These are phyloP conservation scores for Zizania palustris DNA, from an alignment of 202 grass and related monocot species.

Conservation along the genomic window DNA sequence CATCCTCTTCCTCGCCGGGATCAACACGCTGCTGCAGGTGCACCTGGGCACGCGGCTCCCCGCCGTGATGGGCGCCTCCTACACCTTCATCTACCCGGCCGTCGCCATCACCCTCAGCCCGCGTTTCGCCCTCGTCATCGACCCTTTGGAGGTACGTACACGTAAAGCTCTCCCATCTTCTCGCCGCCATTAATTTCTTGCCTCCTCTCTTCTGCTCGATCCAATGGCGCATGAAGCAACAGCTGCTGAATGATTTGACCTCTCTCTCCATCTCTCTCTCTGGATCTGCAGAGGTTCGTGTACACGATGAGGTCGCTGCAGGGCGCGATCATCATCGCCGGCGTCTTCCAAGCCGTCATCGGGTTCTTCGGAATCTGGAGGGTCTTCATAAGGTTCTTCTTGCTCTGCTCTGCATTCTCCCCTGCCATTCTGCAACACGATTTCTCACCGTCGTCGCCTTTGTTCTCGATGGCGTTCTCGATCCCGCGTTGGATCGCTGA, in stretches of 20 bases:
- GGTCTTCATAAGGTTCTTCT: conserved; percentile 65
- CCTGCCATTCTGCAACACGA: no score
- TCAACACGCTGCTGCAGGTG: conserved; percentile 91
- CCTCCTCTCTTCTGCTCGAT: background rate
- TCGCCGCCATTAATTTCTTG: background rate
- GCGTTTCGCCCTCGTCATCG: conserved; percentile 62
- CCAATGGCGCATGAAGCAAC: background rate
- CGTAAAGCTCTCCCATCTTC: background rate
- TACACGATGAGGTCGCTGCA: conserved; percentile 87
- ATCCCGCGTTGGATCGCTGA: background rate
- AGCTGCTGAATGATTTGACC: background rate
- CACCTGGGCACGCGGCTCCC: conserved; percentile 80
- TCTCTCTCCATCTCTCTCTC: background rate
- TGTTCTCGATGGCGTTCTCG: background rate
- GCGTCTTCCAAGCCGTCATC: conserved; percentile 76
- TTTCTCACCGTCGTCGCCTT: background rate
- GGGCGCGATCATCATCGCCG: conserved; percentile 80
- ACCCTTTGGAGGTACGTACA: conserved; percentile 63
- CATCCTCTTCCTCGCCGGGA: conserved; percentile 79
- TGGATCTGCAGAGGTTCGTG: conserved; percentile 63
- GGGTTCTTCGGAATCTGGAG: conserved; percentile 95
- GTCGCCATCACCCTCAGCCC: conserved; percentile 80
- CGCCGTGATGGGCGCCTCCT: conserved; percentile 78
- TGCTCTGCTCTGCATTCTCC: background rate
- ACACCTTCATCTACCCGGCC: conserved; percentile 70